phyloP scores from a whole-genome alignment of 257 asterid genomes.

The Nicotiana paniculata region DNA sequence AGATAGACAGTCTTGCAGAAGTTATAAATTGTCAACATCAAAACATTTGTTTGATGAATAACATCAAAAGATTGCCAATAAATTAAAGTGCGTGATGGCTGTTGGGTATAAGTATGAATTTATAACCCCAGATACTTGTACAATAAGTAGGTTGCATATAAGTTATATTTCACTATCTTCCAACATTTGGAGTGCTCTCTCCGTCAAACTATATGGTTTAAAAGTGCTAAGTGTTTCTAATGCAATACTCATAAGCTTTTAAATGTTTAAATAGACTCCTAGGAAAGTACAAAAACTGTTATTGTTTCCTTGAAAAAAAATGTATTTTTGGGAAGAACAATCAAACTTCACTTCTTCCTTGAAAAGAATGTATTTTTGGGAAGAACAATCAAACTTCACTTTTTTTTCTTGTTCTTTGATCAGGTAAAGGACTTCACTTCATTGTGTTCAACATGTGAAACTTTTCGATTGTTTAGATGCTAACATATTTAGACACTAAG shows the following conservation, averaged over 20 bases:
- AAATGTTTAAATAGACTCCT: neutral
- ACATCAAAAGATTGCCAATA: neutral
- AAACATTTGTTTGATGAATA: neutral
- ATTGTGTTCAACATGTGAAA: neutral
- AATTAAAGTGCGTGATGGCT: neutral
- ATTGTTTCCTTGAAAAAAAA: neutral
- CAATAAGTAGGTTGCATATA: neutral
- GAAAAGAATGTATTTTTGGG: neutral
- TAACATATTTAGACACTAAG: neutral
- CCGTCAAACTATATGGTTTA: neutral
- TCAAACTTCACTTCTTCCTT: neutral
- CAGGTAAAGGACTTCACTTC: neutral
- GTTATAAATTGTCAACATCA: neutral
- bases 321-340: neutral
- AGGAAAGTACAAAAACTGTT: neutral
- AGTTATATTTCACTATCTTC: neutral
- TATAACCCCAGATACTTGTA: neutral
- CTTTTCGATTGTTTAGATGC: neutral
- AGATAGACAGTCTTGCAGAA: neutral
- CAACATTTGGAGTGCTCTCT: neutral
- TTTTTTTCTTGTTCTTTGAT: too few relatives aligned
- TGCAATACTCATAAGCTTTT: neutral
- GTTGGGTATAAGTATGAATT: neutral
- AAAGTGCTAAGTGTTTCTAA: neutral
- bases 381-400: neutral